Conservation (phyloP, 164 flowering plant genomes). For the Berberis vulgaris region DNA sequence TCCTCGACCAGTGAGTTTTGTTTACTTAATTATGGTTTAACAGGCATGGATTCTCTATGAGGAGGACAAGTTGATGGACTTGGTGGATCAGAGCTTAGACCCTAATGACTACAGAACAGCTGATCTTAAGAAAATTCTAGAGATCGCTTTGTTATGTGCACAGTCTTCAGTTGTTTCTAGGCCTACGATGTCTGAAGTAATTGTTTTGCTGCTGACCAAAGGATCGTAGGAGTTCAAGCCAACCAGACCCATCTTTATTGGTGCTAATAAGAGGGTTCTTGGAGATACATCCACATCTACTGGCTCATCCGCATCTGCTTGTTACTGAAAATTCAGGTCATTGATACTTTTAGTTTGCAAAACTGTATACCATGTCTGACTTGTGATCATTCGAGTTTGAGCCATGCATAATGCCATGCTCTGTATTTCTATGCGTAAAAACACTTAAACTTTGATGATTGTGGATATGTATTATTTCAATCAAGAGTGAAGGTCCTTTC, state of each 20-base stretch:
- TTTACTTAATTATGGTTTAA: not conserved
- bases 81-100: constrained; percentile 19
- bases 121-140: constrained; percentile 27
- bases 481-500: too few species aligned
- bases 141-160: constrained; percentile 11
- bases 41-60: constrained; percentile 16
- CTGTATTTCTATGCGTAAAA: too few species aligned
- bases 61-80: constrained; percentile 6
- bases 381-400: too few species aligned
- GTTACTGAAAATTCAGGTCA: constrained; percentile 15
- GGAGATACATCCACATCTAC: constrained; percentile 15
- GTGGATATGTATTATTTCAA: too few species aligned
- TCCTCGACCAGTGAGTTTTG: too few species aligned
- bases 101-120: constrained; percentile 18
- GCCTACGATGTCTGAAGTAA: constrained; percentile 14
- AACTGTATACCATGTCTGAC: too few species aligned
- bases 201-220: constrained; percentile 10
- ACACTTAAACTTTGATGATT: too few species aligned
- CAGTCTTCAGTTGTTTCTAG: constrained; percentile 11
- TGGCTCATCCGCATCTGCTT: constrained; percentile 18
- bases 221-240: not conserved
- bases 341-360: constrained; percentile 1
- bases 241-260: constrained; percentile 13
- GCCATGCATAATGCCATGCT: too few species aligned
- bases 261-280: constrained; percentile 6